Percentiles rank a stretch among this genome's conserved stretches.
phyloP scores from a whole-genome alignment of 208 protist genomes.

The Tritrichomonas foetus region DNA sequence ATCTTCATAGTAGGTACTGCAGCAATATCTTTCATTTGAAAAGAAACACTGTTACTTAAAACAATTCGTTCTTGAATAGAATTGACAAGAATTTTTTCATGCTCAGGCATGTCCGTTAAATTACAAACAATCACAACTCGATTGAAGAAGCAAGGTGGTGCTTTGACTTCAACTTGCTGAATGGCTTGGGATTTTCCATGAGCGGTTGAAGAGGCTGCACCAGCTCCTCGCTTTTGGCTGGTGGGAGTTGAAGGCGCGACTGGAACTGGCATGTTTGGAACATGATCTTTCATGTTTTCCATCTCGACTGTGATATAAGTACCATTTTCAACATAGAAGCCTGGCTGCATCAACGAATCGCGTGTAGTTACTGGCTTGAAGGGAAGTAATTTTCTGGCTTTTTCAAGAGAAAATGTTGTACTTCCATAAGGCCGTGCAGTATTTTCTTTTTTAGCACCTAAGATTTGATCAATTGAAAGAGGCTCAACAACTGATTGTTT shows the following conservation, averaged over 20 bases:
- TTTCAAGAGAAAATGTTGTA: not conserved
- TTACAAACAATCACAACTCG: not conserved
- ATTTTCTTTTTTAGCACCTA: not conserved
- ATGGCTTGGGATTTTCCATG: not conserved
- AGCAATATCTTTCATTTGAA: not conserved
- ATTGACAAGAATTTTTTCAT: not conserved
- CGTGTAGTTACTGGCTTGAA: not conserved
- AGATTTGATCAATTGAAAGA: not conserved
- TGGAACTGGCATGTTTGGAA: not conserved
- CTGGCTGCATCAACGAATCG: not conserved
- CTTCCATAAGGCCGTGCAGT: not conserved
- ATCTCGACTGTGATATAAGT: not conserved
- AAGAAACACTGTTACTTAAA: not conserved
- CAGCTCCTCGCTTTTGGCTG: too few species aligned
- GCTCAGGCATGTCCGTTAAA: not conserved
- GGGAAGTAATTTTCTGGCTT: not conserved
- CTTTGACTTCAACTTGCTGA: not conserved
- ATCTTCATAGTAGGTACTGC: not conserved
- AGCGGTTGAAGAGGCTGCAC: not conserved
- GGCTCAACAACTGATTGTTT: not conserved
- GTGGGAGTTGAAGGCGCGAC: not conserved
- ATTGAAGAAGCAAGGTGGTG: not conserved
- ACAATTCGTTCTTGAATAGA: not conserved
- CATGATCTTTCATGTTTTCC: not conserved
- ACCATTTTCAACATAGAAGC: not conserved